A percentile compares a stretch with the other conserved stretches of the same genome.
Evolutionary conservation across 768 basidiomycete genomes (phyloP).

Genomic region (Leccinum sublutescens): DNA sequence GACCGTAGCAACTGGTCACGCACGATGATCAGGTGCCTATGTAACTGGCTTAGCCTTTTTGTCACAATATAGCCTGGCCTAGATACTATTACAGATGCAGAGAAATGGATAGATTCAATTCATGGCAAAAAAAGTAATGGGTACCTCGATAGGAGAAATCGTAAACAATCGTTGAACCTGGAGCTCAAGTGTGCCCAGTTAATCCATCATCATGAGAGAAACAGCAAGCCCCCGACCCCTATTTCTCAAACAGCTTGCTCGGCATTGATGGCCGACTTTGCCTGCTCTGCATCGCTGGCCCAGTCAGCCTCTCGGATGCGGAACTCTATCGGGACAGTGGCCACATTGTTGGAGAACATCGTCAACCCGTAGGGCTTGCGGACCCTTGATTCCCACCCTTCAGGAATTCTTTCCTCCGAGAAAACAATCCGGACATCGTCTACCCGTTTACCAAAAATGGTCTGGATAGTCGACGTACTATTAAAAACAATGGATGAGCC

Average conservation of each 20-base stretch:
- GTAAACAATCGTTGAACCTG: background rate
- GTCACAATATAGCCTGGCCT: no score
- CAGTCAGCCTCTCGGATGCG: constrained; percentile 20
- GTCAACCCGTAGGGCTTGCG: constrained; percentile 60
- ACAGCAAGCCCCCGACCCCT: background rate
- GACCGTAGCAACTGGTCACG: no score
- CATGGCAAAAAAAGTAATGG: no score
- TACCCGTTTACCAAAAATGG: constrained; percentile 62
- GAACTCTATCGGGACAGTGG: constrained; percentile 7
- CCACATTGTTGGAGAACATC: constrained; percentile 50
- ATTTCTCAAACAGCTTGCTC: constrained; percentile 3
- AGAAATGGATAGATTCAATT: background rate
- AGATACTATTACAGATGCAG: background rate
- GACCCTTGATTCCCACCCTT: constrained; percentile 67
- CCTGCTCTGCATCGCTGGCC: background rate
- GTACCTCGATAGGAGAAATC: background rate
- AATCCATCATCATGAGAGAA: background rate
- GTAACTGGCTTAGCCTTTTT: no score
- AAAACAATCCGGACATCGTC: constrained; percentile 54
- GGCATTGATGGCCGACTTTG: background rate
- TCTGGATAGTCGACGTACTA: constrained; percentile 62
- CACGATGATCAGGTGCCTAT: no score
- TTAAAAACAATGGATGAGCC: background rate
- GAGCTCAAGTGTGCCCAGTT: background rate
- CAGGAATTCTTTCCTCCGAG: constrained; percentile 67